Base-by-base conservation (phyloP, 1,284 basidiomycete genomes). In the Pisolithus thermaeus region DNA sequence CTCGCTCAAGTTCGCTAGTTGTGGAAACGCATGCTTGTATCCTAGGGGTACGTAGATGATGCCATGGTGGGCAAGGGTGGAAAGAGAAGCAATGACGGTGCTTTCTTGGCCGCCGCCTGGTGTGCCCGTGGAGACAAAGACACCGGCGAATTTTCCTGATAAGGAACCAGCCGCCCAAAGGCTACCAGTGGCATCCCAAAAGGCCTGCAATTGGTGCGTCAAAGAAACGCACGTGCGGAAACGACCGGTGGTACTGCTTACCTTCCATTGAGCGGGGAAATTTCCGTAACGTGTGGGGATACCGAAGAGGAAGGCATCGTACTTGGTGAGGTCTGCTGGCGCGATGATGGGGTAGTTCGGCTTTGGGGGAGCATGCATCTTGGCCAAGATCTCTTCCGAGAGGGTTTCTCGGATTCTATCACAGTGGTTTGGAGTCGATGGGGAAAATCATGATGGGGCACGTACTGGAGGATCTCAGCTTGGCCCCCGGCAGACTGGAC, bases 1-100 rank as follows among this genome's bases (percentile, higher is more conserved):
- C 54, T 70, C 67, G n/a, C 55, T 53, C 52, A 75, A n/a, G 62
- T 74, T 71, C 53, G 63, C 49, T 39, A 81, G 56, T 48, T 71
- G 63, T 2, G 64, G 51, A 50, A 63, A 67, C 3, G 65, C 58
- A 55, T 68, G 52, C 38, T 63, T 67, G 69, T 78, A 83, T 5
- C 78, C 80, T 52, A 80, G 70, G 14, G 79, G 79, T 8, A 80
- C 77, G 61, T 70, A 80, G 53, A 70, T 61, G 22, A 79, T 72
- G 35, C 78, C 79, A 50, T 80, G 80, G 64, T 83, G 81, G 8
- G 66, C 59, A 48, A 83, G 70, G 54, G 78, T 82, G 9, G 80
- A 80, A 42, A 82, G 56, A n/a, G 75, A 71, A 49, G 65, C 75
- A 18, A 77, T 58, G 40, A 70, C 68, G 30, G 81, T 83, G 1